Base-by-base conservation (phyloP, 306 rosid species). In the Castanea sativa region DNA sequence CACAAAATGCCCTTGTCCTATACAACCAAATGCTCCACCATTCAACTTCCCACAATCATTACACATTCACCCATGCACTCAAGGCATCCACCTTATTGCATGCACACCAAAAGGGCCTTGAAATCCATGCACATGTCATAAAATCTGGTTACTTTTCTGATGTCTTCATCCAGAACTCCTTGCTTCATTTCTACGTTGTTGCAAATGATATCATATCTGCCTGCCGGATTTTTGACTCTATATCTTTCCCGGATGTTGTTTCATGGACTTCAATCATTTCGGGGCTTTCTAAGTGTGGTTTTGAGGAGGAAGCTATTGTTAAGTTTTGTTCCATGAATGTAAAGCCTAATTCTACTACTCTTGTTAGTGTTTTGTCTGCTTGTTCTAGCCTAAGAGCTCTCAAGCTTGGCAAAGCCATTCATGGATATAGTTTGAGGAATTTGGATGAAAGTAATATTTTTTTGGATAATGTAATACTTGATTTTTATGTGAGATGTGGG, bases 251-350 rank as follows among this genome's bases (percentile, higher is more conserved):
- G 1, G 87, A 92, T 61, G 97, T 93, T 1, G 94, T 93, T 81
- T 93, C 97, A 5, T 92, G 96, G 95, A 93, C 90, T 38, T 90
- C 92, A 0, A 63, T 90, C 55, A 68, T 93, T 53, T 93, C 91
- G 0, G 98, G 97, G 27, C 88, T 93, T 33, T 79, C 90, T 41
- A 90, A 87, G 84, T 85, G 89, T 27, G 94, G 97, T 56, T 85
- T 85, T 72, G 87, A 85, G 53, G 85, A 87, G 64, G 87, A 90
- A 75, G 97, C 97, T 45, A 81, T 94, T 7, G 21, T 49, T 19
- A 83, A 65, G 70, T 90, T 94, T 38, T 81, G 79, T 5, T 69
- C 75, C 23, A 90, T 92, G 90, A 80, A 87, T 3, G 87, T 87
- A 23, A 82, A 76, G 78, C 96, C 97, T 32, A 92, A 88, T 65